Base-by-base conservation (phyloP, 495 filamentous ascomycete species). In the Daldinia decipiens region DNA sequence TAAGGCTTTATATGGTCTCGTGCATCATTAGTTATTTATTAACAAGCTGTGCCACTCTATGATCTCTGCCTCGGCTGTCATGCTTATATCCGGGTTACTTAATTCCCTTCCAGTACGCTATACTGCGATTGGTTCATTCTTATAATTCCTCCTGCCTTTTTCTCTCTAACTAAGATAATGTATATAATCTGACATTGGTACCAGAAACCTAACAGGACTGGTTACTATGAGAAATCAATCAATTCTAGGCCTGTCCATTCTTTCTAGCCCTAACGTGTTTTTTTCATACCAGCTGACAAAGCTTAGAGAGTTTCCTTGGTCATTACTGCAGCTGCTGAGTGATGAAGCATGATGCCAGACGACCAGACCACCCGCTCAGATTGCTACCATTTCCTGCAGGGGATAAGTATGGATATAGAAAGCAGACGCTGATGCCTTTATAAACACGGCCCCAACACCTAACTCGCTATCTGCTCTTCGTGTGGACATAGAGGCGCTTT, bases 231-330 rank as follows among this genome's bases (percentile, higher is more conserved):
- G 19, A 19, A 11, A 39, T 11, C 11, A 15, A 19, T 24, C 11
- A 15, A 21, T 24, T 57, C 54, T 57, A 26, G 54, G n/a, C 54
- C 54, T 39, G 54, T 9, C 32, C 31, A 34, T 56, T 21, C 9
- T 39, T 12, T 57, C 54, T 8, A 34, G 32, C 1, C 32, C 0
- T 11, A 11, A 0, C 8, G 9, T 34, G 9, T 34, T 34, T 34
- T 32, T 38, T 38, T 57, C 32, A 15, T 15, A 38, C 19, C 19
- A 27, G 54, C 32, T 57, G 54, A 57, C 34, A 57, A 57, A 57
- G 32, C 53, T 21, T 7, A 4, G 5, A 5, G 3, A 2, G 31
- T 32, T 55, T 19, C 29, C 11, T 57, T 57, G 12, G n/a, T 39
- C 19, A 24, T 55, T 32, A 9, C 53, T 29, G n/a, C 27, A 12